phyloP scores from a whole-genome alignment of 129 eudicot genomes.

The Ambrosia trifida region DNA sequence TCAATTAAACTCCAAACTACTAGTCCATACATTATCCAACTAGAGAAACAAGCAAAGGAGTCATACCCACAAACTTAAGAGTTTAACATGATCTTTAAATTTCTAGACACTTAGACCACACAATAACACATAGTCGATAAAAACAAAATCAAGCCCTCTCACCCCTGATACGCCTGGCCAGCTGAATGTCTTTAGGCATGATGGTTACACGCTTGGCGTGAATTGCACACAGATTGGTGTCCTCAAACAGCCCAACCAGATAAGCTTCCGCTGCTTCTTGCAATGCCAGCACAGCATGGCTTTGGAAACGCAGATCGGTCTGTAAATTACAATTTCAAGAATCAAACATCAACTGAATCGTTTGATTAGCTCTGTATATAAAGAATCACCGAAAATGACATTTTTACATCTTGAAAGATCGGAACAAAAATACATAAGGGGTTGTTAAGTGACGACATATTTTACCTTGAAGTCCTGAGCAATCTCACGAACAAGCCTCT shows the following conservation, averaged over 20 bases:
- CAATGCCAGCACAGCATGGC: slow-evolving; percentile 19
- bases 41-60: background rate
- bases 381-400: background rate
- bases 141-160: slow-evolving; percentile 16
- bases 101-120: slow-evolving; percentile 2
- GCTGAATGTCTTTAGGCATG: slow-evolving; percentile 21
- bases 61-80: background rate
- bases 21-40: slow-evolving; percentile 6
- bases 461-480: slow-evolving; percentile 19
- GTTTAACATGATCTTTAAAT: background rate
- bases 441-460: background rate
- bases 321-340: background rate
- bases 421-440: background rate
- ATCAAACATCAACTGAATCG: background rate
- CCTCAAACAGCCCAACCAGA: slow-evolving; percentile 17
- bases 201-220: slow-evolving; percentile 16
- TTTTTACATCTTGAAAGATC: background rate
- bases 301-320: slow-evolving; percentile 19
- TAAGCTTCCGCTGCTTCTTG: slow-evolving; percentile 17
- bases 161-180: slow-evolving; percentile 17
- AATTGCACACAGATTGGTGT: slow-evolving; percentile 15
- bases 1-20: background rate
- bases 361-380: background rate
- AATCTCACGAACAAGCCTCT: slow-evolving; percentile 20
- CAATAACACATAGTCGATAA: background rate